Evolutionary conservation across 768 basidiomycete genomes (phyloP), one percentile per base, ranked within the genome.

Genomic region (Daedaleopsis sinensis): DNA sequence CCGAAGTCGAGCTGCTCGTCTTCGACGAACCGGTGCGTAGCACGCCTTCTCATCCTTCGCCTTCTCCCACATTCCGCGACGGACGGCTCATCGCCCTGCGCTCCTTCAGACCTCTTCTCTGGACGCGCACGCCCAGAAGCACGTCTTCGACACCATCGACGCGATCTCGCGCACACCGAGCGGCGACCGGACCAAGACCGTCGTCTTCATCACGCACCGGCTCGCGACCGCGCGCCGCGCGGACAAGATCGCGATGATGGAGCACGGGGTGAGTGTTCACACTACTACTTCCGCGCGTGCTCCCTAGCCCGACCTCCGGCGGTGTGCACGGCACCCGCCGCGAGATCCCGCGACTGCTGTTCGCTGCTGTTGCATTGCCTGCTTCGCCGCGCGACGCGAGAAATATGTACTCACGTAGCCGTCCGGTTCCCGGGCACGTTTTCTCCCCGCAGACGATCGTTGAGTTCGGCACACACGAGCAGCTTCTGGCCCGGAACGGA

Each of bases 161-260:
- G 78, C 82, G 58, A 79, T 90, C 58, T 87, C 89, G 39, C 81
- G 82, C 48, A 78, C 81, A 21, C 79, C 84, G 37, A 66, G 78
- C 50, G 89, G 86, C 35, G 79, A 82, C 69, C 78, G 79, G 68
- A 79, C 75, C 19, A 91, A 91, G 75, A 90, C 88, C 3, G 85
- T 91, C 64, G 82, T 94, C 38, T 93, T 89, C 75, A 90, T 93
- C 68, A 93, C 92, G 7, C 92, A 94, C 75, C 84, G 90, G 62
- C 82, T 94, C 60, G 86, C 89, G 24, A 90, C 88, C 48, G 91
- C 91, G 19, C 87, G 90, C 3, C 84, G 89, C 46, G 92, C 92
- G 63, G 90, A 94, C 77, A 92, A 91, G 75, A 84, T 93, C 65
- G 91, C 89, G 46, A 89, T 92, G 86, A 91, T 93, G 89, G 88